Evolutionary conservation across 2,329 filamentous ascomycete genomes (phyloP).

Genomic region (Diaporthe destruens): DNA sequence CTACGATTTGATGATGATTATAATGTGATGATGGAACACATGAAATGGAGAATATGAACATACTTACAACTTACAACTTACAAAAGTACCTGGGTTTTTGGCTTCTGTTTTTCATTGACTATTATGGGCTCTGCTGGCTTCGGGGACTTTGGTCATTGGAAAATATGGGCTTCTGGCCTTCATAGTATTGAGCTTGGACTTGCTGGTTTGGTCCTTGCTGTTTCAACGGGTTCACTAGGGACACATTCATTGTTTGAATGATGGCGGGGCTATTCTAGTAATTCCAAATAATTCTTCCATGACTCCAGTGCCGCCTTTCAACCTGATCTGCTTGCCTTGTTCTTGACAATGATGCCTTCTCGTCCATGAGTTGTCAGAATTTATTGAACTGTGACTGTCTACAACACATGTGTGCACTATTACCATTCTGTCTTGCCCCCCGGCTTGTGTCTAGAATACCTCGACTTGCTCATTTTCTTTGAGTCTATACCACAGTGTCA

Average conservation of each 20-base stretch:
- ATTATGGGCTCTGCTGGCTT: slow-evolving; percentile 25
- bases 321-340: too few relatives aligned
- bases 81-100: slow-evolving; percentile 9
- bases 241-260: slow-evolving; percentile 5
- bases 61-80: slow-evolving; percentile 15
- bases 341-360: not conserved
- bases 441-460: not conserved
- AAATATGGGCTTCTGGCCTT: not conserved
- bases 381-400: not conserved
- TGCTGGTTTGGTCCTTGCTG: slow-evolving; percentile 32
- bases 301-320: not conserved
- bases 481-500: too few relatives aligned
- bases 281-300: slow-evolving; percentile 24
- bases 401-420: not conserved
- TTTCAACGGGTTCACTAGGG: slow-evolving; percentile 13
- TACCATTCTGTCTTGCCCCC: not conserved
- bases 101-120: not conserved
- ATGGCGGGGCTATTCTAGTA: slow-evolving; percentile 8
- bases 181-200: slow-evolving; percentile 4
- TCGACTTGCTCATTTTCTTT: not conserved
- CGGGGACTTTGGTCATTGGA: slow-evolving; percentile 13
- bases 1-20: slow-evolving; percentile 33
- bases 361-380: not conserved
- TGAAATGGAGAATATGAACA: slow-evolving; percentile 30
- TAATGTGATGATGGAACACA: slow-evolving; percentile 32